Base-by-base conservation (phyloP, 108 stramenopile genomes). In the Skeletonema costatum region DNA sequence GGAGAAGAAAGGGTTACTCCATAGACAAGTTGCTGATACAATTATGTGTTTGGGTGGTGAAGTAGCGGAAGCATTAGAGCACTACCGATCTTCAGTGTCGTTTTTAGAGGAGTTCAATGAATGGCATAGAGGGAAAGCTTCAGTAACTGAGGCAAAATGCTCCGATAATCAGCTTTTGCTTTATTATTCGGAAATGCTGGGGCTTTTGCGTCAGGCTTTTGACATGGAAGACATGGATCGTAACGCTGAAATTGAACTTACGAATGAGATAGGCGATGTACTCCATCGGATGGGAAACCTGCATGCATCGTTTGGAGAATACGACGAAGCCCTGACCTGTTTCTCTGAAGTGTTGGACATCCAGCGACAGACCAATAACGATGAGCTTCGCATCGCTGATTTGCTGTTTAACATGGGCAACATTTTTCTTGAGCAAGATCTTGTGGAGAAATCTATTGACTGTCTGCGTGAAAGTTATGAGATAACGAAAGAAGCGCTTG, bases 331-430 rank as follows among this genome's bases (percentile, higher is more conserved):
- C n/a, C 32, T 81, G 80, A 36, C 32, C 7, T 84, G 71, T 53
- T 84, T 84, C 39, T 51, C 12, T 4, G 71, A 74, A 33, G 86
- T 86, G 16, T 72, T 86, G 44, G 44, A 80, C 5, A 65, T 69
- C 48, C 86, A 84, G 61, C 79, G 83, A 12, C 25, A 78, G 8
- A 68, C 71, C 30, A 76, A 81, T 12, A 69, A 75, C 4, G 78
- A 86, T 48, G 42, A 81, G 29, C 80, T 86, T 29, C 76, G 80
- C 25, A 74, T 86, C 58, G 86, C 86, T 1, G 86, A 86, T 56
- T 44, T 86, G 10, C 72, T 86, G 1, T 86, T 86, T 56, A 86
- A 86, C 59, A 68, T 86, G 60, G 86, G 86, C 32, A 84, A 77
- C 60, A 77, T 86, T 17, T 64, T 77, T 70, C 65, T 81, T 35